Percentiles rank a stretch among this genome's conserved stretches.
Evolutionary conservation across 2,329 filamentous ascomycete genomes (phyloP).

Genomic region (Cladosporium phlei): DNA sequence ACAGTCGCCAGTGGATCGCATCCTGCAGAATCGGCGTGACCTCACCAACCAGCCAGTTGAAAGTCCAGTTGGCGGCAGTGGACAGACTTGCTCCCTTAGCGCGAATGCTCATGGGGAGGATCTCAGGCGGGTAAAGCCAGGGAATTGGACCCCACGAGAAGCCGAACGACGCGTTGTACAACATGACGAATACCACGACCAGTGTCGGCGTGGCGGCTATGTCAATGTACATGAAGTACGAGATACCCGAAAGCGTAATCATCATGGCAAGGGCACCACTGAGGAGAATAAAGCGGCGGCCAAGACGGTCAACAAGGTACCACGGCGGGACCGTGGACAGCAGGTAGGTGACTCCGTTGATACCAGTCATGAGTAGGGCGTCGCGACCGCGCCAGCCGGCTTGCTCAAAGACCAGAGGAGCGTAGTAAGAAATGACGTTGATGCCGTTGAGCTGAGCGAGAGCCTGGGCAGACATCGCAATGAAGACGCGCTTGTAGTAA

Average conservation of each 20-base stretch:
- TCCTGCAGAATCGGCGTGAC: conserved; percentile 92
- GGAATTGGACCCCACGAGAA: conserved; percentile 98
- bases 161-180: conserved; percentile 96
- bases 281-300: conserved; percentile 80
- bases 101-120: conserved; percentile 90
- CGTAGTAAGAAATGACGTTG: conserved; percentile 99
- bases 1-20: conserved; percentile 87
- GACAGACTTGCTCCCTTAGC: conserved; percentile 96
- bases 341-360: conserved; percentile 89
- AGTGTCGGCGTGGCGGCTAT: conserved; percentile 70
- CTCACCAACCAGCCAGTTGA: conserved; percentile 95
- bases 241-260: conserved; percentile 79
- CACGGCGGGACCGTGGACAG: conserved; percentile 90
- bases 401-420: conserved; percentile 91
- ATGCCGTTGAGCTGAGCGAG: conserved; percentile 97
- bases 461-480: conserved; percentile 96
- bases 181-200: conserved; percentile 93
- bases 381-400: conserved; percentile 91
- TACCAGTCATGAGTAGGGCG: conserved; percentile 93
- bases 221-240: conserved; percentile 91
- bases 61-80: conserved; percentile 95
- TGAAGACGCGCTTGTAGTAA: conserved; percentile 88
- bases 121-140: conserved; percentile 98
- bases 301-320: conserved; percentile 93
- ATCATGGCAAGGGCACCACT: conserved; percentile 88